Conservation (phyloP, 2,329 filamentous ascomycete species). For the Diaporthe citrichinensis region DNA sequence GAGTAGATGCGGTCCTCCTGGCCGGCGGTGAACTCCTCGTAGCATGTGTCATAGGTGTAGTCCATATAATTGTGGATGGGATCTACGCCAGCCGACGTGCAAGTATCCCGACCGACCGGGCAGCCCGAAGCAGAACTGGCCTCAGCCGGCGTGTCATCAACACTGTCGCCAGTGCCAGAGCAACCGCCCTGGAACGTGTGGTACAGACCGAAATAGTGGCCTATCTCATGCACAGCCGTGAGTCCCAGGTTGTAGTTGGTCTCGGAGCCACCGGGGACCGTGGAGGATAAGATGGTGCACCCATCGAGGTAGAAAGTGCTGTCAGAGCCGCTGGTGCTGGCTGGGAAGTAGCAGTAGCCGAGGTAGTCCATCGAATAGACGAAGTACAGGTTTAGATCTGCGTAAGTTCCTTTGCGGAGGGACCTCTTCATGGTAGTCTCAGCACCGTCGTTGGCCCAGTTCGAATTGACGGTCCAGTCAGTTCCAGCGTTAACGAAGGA, state of each 20-base stretch:
- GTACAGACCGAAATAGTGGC: constrained; percentile 61
- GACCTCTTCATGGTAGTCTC: constrained; percentile 60
- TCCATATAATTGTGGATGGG: constrained; percentile 56
- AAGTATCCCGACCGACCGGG: constrained; percentile 52
- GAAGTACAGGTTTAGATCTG: constrained; percentile 64
- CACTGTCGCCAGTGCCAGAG: constrained; percentile 53
- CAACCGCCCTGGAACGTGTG: constrained; percentile 61
- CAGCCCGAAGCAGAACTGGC: constrained; percentile 53
- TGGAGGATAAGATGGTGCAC: constrained; percentile 48
- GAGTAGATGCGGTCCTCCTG: constrained; percentile 53
- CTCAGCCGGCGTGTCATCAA: constrained; percentile 58
- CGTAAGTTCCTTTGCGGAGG: constrained; percentile 59
- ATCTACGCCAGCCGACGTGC: constrained; percentile 49
- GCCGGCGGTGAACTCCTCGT: constrained; percentile 55
- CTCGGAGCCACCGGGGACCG: constrained; percentile 49
- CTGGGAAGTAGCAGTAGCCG: constrained; percentile 64
- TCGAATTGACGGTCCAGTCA: constrained; percentile 57
- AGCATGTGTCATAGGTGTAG: constrained; percentile 56
- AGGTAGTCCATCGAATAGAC: constrained; percentile 54
- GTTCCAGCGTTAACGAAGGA: constrained; percentile 59
- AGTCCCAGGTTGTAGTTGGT: constrained; percentile 54
- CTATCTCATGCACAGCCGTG: constrained; percentile 57
- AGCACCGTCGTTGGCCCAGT: constrained; percentile 58
- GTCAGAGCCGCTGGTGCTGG: constrained; percentile 50
- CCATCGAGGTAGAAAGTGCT: constrained; percentile 47